Percentiles rank a stretch among this genome's conserved stretches.
Evolutionary conservation across 1,284 basidiomycete genomes (phyloP).

Genomic region (Takashimella koratensis): DNA sequence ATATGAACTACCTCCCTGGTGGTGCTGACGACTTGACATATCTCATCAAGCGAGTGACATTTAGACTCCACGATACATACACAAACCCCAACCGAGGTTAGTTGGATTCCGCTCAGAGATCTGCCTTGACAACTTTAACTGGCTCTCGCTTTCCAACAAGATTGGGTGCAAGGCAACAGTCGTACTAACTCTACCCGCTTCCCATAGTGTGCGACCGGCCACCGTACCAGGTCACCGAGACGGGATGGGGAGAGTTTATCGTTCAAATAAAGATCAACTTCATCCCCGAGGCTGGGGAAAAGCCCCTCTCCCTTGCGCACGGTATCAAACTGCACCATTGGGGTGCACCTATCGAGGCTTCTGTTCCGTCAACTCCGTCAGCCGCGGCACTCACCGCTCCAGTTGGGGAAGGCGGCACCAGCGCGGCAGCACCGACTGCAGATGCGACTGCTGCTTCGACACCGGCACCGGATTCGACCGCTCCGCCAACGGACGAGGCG

Average conservation of each 20-base stretch:
- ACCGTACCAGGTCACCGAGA: conserved; percentile 92
- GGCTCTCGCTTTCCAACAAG: no score
- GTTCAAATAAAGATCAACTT: conserved; percentile 92
- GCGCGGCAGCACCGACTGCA: conserved; percentile 1
- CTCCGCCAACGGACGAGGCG: conserved; percentile 1
- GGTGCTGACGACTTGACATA: conserved; percentile 83
- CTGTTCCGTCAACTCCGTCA: conserved; percentile 53
- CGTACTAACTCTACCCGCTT: no score
- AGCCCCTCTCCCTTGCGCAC: conserved; percentile 80
- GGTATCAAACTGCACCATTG: conserved; percentile 97
- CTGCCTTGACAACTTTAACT: no score
- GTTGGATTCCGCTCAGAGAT: no score
- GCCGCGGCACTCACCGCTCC: conserved; percentile 48
- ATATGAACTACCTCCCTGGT: conserved; percentile 54
- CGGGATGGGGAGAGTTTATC: conserved; percentile 99
- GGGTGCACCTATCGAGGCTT: conserved; percentile 51
- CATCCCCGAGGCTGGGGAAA: conserved; percentile 86
- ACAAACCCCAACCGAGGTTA: conserved; percentile 81
- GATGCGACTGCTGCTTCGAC: conserved; percentile 6
- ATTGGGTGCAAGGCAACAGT: no score
- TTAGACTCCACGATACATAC: conserved; percentile 98
- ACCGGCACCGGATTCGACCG: conserved; percentile 4
- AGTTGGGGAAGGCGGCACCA: background rate
- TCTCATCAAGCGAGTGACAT: conserved; percentile 90
- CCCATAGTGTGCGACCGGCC: conserved; percentile 77